A percentile compares a stretch with the other conserved stretches of the same genome.
Conservation (phyloP, 2,329 filamentous ascomycete genomes). For the Aspergillus unguis region DNA sequence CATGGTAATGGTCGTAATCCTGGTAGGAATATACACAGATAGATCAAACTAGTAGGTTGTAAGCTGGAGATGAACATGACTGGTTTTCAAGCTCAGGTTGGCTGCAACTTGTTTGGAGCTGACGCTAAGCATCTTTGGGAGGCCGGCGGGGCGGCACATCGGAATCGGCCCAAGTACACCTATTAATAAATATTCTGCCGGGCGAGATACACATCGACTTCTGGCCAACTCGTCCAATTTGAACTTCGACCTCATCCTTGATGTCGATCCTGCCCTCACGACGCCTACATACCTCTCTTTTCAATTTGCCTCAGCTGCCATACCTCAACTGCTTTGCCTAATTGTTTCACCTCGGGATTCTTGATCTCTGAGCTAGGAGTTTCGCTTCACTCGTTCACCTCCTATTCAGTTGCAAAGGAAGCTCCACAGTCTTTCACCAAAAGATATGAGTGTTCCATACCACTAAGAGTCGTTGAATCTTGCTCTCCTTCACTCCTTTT, state of each 20-base stretch:
- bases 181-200: conserved; percentile 18
- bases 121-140: not conserved
- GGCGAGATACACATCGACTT: conserved; percentile 12
- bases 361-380: not conserved
- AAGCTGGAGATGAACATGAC: no score
- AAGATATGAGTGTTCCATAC: conserved; percentile 14
- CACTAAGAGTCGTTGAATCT: conserved; percentile 4
- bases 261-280: conserved; percentile 8
- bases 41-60: no score
- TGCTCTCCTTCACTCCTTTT: conserved; percentile 14
- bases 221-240: conserved; percentile 23
- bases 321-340: not conserved
- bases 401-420: conserved; percentile 7
- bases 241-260: conserved; percentile 1
- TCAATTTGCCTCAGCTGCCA: not conserved
- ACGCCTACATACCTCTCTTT: not conserved
- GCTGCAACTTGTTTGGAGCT: no score
- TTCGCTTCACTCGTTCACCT: not conserved
- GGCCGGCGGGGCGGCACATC: conserved; percentile 13
- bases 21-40: no score
- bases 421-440: conserved; percentile 7
- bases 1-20: no score
- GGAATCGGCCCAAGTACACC: conserved; percentile 8
- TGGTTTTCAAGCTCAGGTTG: no score
- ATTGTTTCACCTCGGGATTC: not conserved